Conservation (phyloP, 345 rosid species). For the Anastatica hierochuntica region DNA sequence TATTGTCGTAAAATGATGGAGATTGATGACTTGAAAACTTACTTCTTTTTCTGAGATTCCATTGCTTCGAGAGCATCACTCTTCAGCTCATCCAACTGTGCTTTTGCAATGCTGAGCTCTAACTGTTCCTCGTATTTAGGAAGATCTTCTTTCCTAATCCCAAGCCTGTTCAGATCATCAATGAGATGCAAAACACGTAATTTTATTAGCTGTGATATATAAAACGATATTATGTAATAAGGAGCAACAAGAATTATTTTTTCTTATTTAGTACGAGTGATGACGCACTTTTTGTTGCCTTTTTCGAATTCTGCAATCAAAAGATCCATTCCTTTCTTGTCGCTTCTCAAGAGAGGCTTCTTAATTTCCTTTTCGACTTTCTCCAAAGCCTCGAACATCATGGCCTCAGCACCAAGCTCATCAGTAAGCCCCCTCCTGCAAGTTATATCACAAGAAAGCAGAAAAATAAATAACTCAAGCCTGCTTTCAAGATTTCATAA, state of each 20-base stretch:
- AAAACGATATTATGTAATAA: too few species aligned
- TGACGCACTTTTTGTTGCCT: constrained; percentile 64
- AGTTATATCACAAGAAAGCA: constrained; percentile 1
- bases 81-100: constrained; percentile 82
- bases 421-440: constrained; percentile 78
- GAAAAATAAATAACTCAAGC: neutral
- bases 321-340: constrained; percentile 86
- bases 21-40: neutral
- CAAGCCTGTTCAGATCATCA: constrained; percentile 69
- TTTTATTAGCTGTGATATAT: neutral
- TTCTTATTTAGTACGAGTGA: too few species aligned
- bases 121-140: constrained; percentile 81
- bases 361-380: constrained; percentile 85
- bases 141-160: constrained; percentile 71
- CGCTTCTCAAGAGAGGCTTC: constrained; percentile 89
- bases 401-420: constrained; percentile 82
- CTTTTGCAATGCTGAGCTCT: constrained; percentile 76
- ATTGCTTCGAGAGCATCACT: constrained; percentile 87
- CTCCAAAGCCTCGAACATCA: constrained; percentile 94
- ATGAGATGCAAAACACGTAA: neutral
- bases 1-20: neutral
- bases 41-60: constrained; percentile 95
- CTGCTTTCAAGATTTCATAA: too few species aligned
- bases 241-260: too few species aligned
- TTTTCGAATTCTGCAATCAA: constrained; percentile 82